Evolutionary conservation across 2,329 filamentous ascomycete genomes (phyloP).

Genomic region (Nemania diffusa): DNA sequence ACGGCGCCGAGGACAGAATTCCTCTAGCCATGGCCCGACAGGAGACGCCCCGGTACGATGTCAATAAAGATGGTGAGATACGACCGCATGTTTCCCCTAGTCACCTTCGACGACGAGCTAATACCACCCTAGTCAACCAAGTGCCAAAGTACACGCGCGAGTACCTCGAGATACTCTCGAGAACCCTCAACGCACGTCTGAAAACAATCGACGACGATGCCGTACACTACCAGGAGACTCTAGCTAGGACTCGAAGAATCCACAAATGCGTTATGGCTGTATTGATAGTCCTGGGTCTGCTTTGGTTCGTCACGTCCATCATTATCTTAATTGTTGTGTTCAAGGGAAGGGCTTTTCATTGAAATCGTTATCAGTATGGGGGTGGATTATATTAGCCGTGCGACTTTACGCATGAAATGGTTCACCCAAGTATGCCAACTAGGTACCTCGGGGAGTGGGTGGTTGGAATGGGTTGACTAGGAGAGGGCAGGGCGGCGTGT

Average conservation of each 20-base stretch:
- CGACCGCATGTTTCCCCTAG: background rate
- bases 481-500: background rate
- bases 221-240: background rate
- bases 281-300: background rate
- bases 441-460: background rate
- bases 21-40: background rate
- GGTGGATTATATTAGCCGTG: background rate
- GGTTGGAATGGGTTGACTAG: background rate
- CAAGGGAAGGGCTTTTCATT: background rate
- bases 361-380: background rate
- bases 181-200: slow-evolving; percentile 11
- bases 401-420: background rate
- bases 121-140: slow-evolving; percentile 4
- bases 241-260: background rate
- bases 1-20: slow-evolving; percentile 6
- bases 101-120: background rate
- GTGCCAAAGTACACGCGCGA: slow-evolving; percentile 32
- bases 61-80: slow-evolving; percentile 11
- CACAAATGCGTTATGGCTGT: background rate
- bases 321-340: slow-evolving; percentile 11
- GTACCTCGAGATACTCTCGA: slow-evolving; percentile 23
- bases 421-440: too few relatives aligned
- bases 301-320: slow-evolving; percentile 20
- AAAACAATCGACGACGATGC: slow-evolving; percentile 1
- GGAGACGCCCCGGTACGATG: slow-evolving; percentile 15